phyloP scores from a whole-genome alignment of 2,329 filamentous ascomycete genomes.

The Pseudocercospora vitis region DNA sequence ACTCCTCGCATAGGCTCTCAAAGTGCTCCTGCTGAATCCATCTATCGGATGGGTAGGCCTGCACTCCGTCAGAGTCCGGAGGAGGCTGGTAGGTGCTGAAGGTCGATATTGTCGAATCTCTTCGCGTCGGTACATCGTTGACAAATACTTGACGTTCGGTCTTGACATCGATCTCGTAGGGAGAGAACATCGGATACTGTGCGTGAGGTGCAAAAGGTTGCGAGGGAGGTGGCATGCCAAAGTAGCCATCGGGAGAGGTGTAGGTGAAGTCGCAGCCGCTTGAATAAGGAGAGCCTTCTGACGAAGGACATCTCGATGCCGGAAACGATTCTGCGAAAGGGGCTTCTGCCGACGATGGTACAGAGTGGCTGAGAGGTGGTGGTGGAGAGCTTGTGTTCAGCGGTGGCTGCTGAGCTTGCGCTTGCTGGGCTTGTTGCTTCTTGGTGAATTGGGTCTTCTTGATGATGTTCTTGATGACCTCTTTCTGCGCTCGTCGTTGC shows the following conservation, averaged over 20 bases:
- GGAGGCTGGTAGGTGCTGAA: slow-evolving; percentile 89
- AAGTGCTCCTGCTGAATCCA: slow-evolving; percentile 73
- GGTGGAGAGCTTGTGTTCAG: slow-evolving; percentile 65
- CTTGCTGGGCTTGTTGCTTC: slow-evolving; percentile 61
- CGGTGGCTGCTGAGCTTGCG: slow-evolving; percentile 40
- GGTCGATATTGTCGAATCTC: slow-evolving; percentile 85
- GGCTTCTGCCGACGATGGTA: slow-evolving; percentile 67
- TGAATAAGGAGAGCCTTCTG: slow-evolving; percentile 77
- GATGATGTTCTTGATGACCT: slow-evolving; percentile 94
- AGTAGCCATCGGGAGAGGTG: slow-evolving; percentile 52
- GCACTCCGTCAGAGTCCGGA: slow-evolving; percentile 66
- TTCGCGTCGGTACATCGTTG: slow-evolving; percentile 80
- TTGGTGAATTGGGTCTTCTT: slow-evolving; percentile 94
- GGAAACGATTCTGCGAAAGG: slow-evolving; percentile 69
- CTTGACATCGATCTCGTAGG: slow-evolving; percentile 94
- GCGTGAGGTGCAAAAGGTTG: slow-evolving; percentile 37
- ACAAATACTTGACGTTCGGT: slow-evolving; percentile 93
- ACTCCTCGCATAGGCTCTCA: slow-evolving; percentile 65
- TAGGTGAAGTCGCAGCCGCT: slow-evolving; percentile 67
- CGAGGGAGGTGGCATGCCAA: slow-evolving; percentile 61
- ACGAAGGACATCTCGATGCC: slow-evolving; percentile 67
- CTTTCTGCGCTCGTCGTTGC: slow-evolving; percentile 81
- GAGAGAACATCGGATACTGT: slow-evolving; percentile 62
- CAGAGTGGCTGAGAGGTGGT: slow-evolving; percentile 69
- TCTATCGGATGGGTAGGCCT: slow-evolving; percentile 61